Evolutionary conservation across 495 filamentous ascomycete species (phyloP).

Genomic region (Oidiodendron maius): DNA sequence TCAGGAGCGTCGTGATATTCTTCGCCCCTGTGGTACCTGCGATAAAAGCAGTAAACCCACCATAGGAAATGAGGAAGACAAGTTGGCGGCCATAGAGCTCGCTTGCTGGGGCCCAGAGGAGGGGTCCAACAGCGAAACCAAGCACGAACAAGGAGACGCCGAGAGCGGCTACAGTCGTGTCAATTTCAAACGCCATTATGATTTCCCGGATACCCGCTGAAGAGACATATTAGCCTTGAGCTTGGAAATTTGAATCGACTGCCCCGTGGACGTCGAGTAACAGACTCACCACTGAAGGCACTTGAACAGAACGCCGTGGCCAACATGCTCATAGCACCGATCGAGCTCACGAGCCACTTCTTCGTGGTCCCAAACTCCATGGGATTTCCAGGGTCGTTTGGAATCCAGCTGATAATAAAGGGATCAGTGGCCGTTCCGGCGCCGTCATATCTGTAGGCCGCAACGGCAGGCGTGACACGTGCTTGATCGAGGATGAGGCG

Average conservation of each 20-base stretch:
- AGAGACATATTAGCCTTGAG: no score
- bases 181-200: constrained; percentile 34
- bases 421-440: constrained; percentile 69
- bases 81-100: constrained; percentile 72
- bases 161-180: constrained; percentile 33
- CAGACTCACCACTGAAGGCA: not conserved
- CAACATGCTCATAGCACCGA: constrained; percentile 62
- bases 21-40: constrained; percentile 55
- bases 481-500: not conserved
- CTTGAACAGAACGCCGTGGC: constrained; percentile 60
- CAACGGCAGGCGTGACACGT: constrained; percentile 31
- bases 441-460: constrained; percentile 57
- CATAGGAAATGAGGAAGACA: constrained; percentile 61
- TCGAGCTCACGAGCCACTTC: constrained; percentile 67
- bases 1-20: constrained; percentile 59
- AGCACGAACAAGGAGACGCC: constrained; percentile 44
- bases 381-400: constrained; percentile 65
- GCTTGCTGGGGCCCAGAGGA: constrained; percentile 36
- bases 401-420: constrained; percentile 68
- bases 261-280: constrained; percentile 27
- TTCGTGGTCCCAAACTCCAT: constrained; percentile 50
- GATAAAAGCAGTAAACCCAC: constrained; percentile 62
- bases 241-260: constrained; percentile 40
- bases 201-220: constrained; percentile 30
- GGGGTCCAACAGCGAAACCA: constrained; percentile 42